phyloP scores from a whole-genome alignment of 306 rosid species.

The Vachellia collinsii region DNA sequence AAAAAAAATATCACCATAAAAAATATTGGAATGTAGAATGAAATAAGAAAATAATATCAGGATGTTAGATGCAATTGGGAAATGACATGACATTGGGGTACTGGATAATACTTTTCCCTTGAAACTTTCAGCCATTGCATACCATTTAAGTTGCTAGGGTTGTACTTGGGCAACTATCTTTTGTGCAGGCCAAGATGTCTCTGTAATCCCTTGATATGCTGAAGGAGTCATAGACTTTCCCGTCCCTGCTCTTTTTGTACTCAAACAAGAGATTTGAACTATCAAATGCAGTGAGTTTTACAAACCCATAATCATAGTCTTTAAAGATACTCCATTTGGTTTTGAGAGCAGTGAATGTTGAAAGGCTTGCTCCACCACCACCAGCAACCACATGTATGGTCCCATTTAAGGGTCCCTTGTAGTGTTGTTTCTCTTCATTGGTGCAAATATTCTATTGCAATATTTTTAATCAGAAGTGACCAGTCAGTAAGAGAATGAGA shows the following conservation, averaged over 20 bases:
- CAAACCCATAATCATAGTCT: slow-evolving; percentile 78
- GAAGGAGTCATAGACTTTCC: slow-evolving; percentile 78
- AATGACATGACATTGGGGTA: too few relatives aligned
- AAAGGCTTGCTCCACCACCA: slow-evolving; percentile 79
- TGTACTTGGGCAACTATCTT: slow-evolving; percentile 65
- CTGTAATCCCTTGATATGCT: slow-evolving; percentile 66
- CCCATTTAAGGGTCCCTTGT: slow-evolving; percentile 72
- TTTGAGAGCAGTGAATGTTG: slow-evolving; percentile 59
- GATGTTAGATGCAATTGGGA: too few relatives aligned
- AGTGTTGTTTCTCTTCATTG: slow-evolving; percentile 62
- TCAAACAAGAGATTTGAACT: slow-evolving; percentile 77
- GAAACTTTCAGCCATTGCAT: slow-evolving; percentile 28
- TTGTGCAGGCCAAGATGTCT: slow-evolving; percentile 84
- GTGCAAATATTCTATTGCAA: slow-evolving; percentile 73
- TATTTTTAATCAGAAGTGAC: slow-evolving; percentile 6
- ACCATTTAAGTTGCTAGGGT: slow-evolving; percentile 64
- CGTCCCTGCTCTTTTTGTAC: slow-evolving; percentile 92
- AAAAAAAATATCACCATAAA: too few relatives aligned
- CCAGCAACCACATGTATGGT: slow-evolving; percentile 90
- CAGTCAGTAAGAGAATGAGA: slow-evolving; percentile 16
- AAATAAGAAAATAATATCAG: too few relatives aligned
- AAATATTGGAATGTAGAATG: too few relatives aligned
- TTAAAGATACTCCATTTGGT: slow-evolving; percentile 77
- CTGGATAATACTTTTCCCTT: too few relatives aligned
- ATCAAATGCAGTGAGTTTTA: slow-evolving; percentile 75